These are phyloP conservation scores for Lentinula sp. DNA, from an alignment of 768 basidiomycete species.

Conservation along the genomic window DNA sequence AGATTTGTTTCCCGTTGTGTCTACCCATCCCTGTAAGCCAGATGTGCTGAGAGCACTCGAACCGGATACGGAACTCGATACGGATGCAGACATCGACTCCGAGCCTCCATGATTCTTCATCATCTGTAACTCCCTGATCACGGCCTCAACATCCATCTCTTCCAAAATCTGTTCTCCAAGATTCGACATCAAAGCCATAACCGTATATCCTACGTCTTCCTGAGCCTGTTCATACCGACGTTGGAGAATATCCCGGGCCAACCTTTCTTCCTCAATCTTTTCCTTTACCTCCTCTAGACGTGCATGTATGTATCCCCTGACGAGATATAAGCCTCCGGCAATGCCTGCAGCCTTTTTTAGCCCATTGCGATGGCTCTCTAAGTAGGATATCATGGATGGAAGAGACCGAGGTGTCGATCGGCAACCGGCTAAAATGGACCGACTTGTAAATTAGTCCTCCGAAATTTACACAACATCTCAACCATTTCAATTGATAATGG, in stretches of 20 bases:
- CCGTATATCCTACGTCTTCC: conserved; percentile 70
- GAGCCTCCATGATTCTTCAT: conserved; percentile 10
- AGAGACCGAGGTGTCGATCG: neutral
- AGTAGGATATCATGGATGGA: neutral
- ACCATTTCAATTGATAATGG: no score
- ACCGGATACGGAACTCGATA: neutral
- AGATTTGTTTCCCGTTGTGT: neutral
- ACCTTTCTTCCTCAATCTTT: conserved; percentile 49
- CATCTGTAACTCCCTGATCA: conserved; percentile 48
- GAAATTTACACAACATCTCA: no score
- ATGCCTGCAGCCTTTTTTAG: conserved; percentile 41
- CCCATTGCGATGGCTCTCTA: neutral
- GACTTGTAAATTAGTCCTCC: neutral
- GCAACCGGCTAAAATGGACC: neutral
- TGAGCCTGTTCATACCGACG: conserved; percentile 72
- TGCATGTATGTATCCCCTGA: conserved; percentile 52
- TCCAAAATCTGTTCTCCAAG: conserved; percentile 59
- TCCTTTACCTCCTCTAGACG: conserved; percentile 64
- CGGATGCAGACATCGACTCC: neutral
- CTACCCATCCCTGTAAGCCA: conserved; percentile 10
- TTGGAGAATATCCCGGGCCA: conserved; percentile 59
- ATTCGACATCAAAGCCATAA: conserved; percentile 64
- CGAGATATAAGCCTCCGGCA: conserved; percentile 56
- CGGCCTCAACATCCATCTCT: conserved; percentile 70
- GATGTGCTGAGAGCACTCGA: conserved; percentile 6